These are phyloP conservation scores for Xylariaceae sp. DNA, from an alignment of 2,329 filamentous ascomycete species.

Conservation along the genomic window DNA sequence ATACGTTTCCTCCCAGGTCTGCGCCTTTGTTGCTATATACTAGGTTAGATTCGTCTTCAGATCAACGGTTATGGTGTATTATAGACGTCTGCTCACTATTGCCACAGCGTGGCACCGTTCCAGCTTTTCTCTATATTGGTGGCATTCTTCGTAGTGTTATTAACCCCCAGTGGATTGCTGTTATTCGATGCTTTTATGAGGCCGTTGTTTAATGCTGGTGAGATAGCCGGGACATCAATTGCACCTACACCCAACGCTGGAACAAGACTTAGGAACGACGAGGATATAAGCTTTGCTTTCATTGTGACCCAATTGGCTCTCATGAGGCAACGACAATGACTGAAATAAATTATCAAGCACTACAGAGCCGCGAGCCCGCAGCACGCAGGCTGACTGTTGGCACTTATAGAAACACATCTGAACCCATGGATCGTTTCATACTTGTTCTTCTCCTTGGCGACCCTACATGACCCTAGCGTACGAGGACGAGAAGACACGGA, in stretches of 20 bases:
- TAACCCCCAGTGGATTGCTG: conserved; percentile 1
- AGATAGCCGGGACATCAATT: not conserved
- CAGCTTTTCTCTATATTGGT: conserved; percentile 39
- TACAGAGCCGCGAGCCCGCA: no score
- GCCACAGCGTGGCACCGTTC: conserved; percentile 38
- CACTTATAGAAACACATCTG: no score
- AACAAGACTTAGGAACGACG: conserved; percentile 4
- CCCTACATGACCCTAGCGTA: no score
- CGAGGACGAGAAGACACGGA: not conserved
- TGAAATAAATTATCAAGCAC: no score
- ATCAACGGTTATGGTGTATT: not conserved
- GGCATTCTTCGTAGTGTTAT: conserved; percentile 27
- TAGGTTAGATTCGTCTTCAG: conserved; percentile 7
- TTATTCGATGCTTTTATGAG: conserved; percentile 1
- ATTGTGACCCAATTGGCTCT: conserved; percentile 1
- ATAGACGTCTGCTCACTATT: conserved; percentile 25
- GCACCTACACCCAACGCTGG: not conserved
- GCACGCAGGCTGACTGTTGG: no score
- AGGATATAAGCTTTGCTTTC: not conserved
- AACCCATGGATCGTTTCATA: no score
- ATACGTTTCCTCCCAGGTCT: conserved; percentile 21
- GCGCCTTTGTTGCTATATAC: conserved; percentile 1
- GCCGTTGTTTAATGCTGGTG: not conserved
- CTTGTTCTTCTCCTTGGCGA: no score
- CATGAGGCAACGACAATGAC: not conserved